phyloP scores from a whole-genome alignment of 2,329 filamentous ascomycete species.

The Epichloe gansuensis region DNA sequence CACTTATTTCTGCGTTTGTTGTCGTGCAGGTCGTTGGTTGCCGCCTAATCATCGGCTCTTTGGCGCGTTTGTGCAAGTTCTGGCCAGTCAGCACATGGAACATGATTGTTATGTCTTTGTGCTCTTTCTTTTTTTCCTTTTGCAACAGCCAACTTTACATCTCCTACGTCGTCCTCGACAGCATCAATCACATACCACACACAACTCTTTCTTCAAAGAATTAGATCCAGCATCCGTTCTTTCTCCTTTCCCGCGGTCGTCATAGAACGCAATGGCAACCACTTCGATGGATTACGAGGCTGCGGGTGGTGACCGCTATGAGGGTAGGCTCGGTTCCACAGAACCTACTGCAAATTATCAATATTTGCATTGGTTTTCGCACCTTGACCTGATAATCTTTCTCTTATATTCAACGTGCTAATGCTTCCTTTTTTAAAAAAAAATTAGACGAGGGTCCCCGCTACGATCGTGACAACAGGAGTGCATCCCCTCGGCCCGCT shows the following conservation, averaged over 20 bases:
- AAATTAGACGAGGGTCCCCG: conserved; percentile 49
- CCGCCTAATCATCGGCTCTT: conserved; percentile 8
- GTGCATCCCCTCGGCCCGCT: conserved; percentile 48
- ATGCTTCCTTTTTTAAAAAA: neutral
- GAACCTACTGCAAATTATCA: neutral
- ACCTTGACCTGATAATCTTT: neutral
- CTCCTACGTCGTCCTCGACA: conserved; percentile 2
- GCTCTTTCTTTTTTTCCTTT: conserved; percentile 6
- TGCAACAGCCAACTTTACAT: neutral
- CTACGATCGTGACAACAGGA: conserved; percentile 55
- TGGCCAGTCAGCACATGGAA: neutral
- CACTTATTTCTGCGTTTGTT: neutral
- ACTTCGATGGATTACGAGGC: conserved; percentile 61
- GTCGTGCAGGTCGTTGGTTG: neutral
- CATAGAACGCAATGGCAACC: conserved; percentile 38
- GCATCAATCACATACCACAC: neutral
- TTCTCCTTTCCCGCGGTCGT: neutral
- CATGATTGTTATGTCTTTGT: conserved; percentile 1
- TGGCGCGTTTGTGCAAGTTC: neutral
- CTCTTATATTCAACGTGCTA: conserved; percentile 1
- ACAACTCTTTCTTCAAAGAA: neutral
- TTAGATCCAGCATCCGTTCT: conserved; percentile 3
- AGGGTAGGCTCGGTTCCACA: conserved; percentile 32
- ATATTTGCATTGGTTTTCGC: neutral
- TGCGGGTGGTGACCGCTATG: conserved; percentile 54